Conservation (phyloP, 176 grass and related monocot species). For the Phoenix dactylifera region DNA sequence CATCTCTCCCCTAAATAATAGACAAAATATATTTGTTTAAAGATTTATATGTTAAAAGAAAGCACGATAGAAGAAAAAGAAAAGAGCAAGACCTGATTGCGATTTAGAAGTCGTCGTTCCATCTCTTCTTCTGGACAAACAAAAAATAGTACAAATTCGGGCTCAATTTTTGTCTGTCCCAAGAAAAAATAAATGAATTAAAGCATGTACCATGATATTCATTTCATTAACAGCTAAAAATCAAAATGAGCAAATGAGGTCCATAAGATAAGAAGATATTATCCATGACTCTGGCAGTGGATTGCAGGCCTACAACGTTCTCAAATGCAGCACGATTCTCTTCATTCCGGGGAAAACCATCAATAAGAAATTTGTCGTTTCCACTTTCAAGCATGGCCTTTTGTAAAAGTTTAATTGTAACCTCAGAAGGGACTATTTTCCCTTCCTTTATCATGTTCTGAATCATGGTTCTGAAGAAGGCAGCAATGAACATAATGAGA, state of each 20-base stretch:
- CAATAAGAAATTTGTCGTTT: constrained; percentile 23
- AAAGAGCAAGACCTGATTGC: constrained; percentile 19
- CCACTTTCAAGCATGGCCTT: constrained; percentile 8
- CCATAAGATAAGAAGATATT: neutral
- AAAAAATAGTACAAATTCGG: constrained; percentile 21
- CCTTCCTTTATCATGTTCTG: constrained; percentile 20
- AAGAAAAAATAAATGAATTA: neutral
- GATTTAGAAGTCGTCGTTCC: constrained; percentile 8
- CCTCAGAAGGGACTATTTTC: constrained; percentile 20
- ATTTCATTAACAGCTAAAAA: too few species aligned
- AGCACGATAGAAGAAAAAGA: neutral
- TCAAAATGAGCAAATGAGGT: neutral
- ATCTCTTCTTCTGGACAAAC: constrained; percentile 10
- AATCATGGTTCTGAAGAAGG: constrained; percentile 18
- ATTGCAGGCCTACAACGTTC: constrained; percentile 3
- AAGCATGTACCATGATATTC: neutral
- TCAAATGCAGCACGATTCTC: constrained; percentile 19
- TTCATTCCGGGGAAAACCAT: constrained; percentile 15
- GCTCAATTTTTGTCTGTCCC: constrained; percentile 17
- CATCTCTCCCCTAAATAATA: constrained; percentile 5
- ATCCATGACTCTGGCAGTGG: neutral
- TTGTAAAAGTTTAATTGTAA: constrained; percentile 13
- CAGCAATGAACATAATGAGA: neutral
- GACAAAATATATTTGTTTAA: neutral
- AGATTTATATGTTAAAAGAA: neutral